These are phyloP conservation scores for Botrytis pseudocinerea DNA, from an alignment of 2,329 filamentous ascomycete genomes.

Conservation along the genomic window DNA sequence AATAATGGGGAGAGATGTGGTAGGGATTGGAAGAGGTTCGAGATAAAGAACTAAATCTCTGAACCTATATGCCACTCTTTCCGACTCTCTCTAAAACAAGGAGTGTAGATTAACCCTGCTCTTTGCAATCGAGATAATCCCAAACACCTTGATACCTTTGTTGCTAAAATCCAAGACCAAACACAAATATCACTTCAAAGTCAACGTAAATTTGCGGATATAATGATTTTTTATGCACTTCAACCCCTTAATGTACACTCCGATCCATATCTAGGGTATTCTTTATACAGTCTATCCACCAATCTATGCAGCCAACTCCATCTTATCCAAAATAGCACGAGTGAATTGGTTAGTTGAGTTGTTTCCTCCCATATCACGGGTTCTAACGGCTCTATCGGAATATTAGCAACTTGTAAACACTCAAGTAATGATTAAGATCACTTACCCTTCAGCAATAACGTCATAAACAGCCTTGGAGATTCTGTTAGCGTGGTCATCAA, in stretches of 20 bases:
- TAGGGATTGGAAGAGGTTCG: neutral
- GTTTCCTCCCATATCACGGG: slow-evolving; percentile 92
- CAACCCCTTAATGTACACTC: slow-evolving; percentile 35
- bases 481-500: slow-evolving; percentile 97
- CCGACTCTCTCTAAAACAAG: neutral
- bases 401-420: slow-evolving; percentile 38
- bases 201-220: neutral
- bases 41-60: neutral
- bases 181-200: neutral
- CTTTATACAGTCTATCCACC: slow-evolving; percentile 36
- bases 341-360: slow-evolving; percentile 94
- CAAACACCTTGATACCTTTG: neutral
- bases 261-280: slow-evolving; percentile 24
- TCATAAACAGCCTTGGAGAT: slow-evolving; percentile 83
- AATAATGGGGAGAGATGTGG: neutral
- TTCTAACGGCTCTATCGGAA: slow-evolving; percentile 70
- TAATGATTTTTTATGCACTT: slow-evolving; percentile 34
- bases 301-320: slow-evolving; percentile 61
- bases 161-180: neutral
- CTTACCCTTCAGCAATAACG: slow-evolving; percentile 86
- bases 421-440: slow-evolving; percentile 33
- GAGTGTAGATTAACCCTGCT: no score
- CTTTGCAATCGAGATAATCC: neutral
- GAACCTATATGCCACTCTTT: neutral
- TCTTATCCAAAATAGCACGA: slow-evolving; percentile 87